Evolutionary conservation across 352 stramenopile genomes (phyloP).

Genomic region (Sclerospora graminicola): DNA sequence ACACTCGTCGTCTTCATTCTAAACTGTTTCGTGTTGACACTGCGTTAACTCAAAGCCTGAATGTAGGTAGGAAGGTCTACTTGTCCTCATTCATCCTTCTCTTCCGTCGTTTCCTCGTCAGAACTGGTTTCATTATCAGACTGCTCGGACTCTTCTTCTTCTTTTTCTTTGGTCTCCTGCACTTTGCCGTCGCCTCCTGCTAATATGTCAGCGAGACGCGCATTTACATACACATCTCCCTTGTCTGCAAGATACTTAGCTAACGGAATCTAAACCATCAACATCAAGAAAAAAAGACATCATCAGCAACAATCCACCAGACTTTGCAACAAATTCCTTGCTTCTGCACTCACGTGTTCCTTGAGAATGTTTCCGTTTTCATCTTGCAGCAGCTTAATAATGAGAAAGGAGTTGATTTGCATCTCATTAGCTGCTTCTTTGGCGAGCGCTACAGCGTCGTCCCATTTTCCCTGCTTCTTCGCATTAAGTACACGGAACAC

Average conservation of each 20-base stretch:
- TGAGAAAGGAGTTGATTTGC: constrained; percentile 74
- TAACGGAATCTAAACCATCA: constrained; percentile 37
- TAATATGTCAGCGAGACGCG: constrained; percentile 44
- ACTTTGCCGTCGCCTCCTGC: constrained; percentile 28
- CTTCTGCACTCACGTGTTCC: constrained; percentile 27
- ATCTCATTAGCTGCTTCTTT: constrained; percentile 46
- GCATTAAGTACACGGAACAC: constrained; percentile 60
- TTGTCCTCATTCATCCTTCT: constrained; percentile 15
- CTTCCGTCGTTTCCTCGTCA: constrained; percentile 3
- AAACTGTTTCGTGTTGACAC: neutral
- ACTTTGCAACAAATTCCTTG: no score
- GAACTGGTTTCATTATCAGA: neutral
- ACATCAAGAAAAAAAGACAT: neutral
- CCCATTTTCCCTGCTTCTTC: constrained; percentile 46
- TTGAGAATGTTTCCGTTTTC: constrained; percentile 48
- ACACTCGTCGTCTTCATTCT: constrained; percentile 1
- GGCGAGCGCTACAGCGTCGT: constrained; percentile 50
- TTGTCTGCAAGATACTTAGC: constrained; percentile 75
- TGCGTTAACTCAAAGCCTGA: neutral
- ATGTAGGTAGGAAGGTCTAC: constrained; percentile 5
- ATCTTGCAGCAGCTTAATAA: constrained; percentile 57
- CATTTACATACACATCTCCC: constrained; percentile 65
- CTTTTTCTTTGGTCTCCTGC: constrained; percentile 13
- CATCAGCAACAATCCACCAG: neutral
- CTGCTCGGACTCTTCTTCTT: constrained; percentile 14